These are phyloP conservation scores for Castanopsis chinensis DNA, from an alignment of 306 rosid species.

Conservation along the genomic window DNA sequence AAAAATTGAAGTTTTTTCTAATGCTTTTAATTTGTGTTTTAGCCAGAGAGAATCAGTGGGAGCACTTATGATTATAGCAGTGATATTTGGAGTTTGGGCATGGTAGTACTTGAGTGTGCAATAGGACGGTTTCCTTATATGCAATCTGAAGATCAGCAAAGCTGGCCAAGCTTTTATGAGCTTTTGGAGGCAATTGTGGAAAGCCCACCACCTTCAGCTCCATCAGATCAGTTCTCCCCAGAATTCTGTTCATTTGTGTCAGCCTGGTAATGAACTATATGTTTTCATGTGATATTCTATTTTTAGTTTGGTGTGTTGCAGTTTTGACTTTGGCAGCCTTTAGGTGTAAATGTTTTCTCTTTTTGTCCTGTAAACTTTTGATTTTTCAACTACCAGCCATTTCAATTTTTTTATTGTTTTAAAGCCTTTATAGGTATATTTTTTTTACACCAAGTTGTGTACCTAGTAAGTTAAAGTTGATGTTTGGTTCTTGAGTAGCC, in stretches of 20 bases:
- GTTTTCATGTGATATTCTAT: background rate
- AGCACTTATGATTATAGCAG: constrained; percentile 90
- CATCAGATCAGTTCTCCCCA: constrained; percentile 91
- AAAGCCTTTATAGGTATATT: background rate
- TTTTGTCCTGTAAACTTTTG: background rate
- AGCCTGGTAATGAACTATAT: constrained; percentile 60
- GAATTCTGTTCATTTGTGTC: constrained; percentile 94
- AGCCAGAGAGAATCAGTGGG: constrained; percentile 98
- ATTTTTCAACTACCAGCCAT: background rate
- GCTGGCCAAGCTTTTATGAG: constrained; percentile 91
- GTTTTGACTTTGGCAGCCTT: constrained; percentile 2
- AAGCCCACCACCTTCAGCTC: constrained; percentile 95
- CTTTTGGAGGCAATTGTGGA: constrained; percentile 86
- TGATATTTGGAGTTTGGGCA: constrained; percentile 95
- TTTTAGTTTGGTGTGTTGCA: constrained; percentile 1
- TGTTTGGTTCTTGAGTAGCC: background rate
- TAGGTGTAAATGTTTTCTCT: background rate
- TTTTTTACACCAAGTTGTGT: background rate
- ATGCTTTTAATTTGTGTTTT: constrained; percentile 26
- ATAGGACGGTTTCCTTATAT: constrained; percentile 92
- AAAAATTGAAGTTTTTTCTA: background rate
- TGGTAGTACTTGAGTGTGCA: constrained; percentile 98
- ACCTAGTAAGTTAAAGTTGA: background rate
- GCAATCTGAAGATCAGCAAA: constrained; percentile 87
- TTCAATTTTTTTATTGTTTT: background rate